phyloP scores from a whole-genome alignment of 371 early-diverging fungal species.

The Mortierella sp. region DNA sequence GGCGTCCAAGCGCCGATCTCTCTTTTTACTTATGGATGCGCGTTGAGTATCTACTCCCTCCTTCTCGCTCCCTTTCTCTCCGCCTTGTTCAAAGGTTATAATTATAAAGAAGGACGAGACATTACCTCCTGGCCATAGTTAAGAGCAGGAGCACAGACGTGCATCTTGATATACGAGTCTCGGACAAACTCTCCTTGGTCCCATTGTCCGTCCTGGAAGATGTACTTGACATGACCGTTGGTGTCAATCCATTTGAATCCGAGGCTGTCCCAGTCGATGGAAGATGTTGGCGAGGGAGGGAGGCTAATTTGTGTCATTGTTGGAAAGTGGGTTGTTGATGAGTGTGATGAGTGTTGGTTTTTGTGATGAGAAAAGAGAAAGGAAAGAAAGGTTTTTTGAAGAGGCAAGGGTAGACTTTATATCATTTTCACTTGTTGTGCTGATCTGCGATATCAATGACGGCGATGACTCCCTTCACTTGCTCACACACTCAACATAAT shows the following conservation, averaged over 20 bases:
- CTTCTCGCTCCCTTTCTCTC: neutral
- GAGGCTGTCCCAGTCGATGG: constrained; percentile 78
- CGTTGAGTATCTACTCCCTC: neutral
- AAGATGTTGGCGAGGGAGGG: constrained; percentile 46
- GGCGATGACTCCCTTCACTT: constrained; percentile 1
- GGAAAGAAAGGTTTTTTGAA: neutral
- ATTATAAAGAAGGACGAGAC: neutral
- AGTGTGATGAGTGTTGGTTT: neutral
- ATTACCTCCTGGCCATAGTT: constrained; percentile 83
- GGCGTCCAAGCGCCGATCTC: neutral
- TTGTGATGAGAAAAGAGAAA: constrained; percentile 1
- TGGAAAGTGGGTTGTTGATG: too few species aligned
- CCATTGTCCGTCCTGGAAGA: constrained; percentile 75
- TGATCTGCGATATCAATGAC: constrained; percentile 2
- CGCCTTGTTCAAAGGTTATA: too few species aligned
- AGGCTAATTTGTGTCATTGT: constrained; percentile 17
- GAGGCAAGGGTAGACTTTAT: neutral
- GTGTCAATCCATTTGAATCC: constrained; percentile 79
- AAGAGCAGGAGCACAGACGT: constrained; percentile 72
- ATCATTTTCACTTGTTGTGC: too few species aligned
- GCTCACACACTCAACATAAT: too few species aligned
- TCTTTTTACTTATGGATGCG: neutral
- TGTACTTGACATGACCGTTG: constrained; percentile 76
- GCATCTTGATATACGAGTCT: constrained; percentile 64
- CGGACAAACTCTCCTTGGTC: constrained; percentile 71